phyloP scores from a whole-genome alignment of 1,139 yeast genomes.

The Nadsonia commutata region DNA sequence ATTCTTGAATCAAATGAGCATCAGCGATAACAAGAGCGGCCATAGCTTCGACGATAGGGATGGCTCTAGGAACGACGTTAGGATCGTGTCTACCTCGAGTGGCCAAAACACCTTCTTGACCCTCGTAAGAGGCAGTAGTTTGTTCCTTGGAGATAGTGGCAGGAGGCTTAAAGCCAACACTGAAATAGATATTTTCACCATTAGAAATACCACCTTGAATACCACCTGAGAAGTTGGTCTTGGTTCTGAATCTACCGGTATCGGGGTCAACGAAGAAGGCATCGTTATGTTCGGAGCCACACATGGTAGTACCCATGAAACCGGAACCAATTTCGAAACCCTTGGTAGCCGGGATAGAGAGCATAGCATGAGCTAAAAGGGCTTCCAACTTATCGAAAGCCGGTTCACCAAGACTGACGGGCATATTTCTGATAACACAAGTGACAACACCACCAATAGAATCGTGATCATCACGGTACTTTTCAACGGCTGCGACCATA shows the following conservation, averaged over 20 bases:
- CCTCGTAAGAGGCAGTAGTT: slow-evolving; percentile 74
- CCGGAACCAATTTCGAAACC: slow-evolving; percentile 98
- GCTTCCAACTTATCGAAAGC: slow-evolving; percentile 96
- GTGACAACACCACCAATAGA: slow-evolving; percentile 97
- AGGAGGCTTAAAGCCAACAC: slow-evolving; percentile 94
- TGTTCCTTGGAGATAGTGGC: slow-evolving; percentile 95
- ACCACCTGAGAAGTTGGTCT: slow-evolving; percentile 91
- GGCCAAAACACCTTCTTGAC: slow-evolving; percentile 71
- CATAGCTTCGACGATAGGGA: slow-evolving; percentile 97
- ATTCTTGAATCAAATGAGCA: slow-evolving; percentile 66
- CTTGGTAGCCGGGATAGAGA: slow-evolving; percentile 92
- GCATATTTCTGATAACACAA: slow-evolving; percentile 87
- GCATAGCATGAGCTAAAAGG: slow-evolving; percentile 88
- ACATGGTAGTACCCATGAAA: slow-evolving; percentile 72
- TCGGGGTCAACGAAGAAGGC: slow-evolving; percentile 36
- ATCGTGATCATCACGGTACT: slow-evolving; percentile 74
- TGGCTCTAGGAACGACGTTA: slow-evolving; percentile 95
- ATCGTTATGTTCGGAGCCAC: slow-evolving; percentile 92
- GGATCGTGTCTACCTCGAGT: slow-evolving; percentile 99
- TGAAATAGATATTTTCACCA: slow-evolving; percentile 88
- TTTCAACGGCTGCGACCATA: slow-evolving; percentile 80
- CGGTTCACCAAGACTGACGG: slow-evolving; percentile 93
- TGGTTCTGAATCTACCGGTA: slow-evolving; percentile 52
- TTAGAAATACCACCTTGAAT: slow-evolving; percentile 95
- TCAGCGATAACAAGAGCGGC: slow-evolving; percentile 87